Evolutionary conservation across 192 early-diverging fungal species (phyloP), one percentile per base, ranked within the genome.

Genomic region (Funneliformis geosporum): DNA sequence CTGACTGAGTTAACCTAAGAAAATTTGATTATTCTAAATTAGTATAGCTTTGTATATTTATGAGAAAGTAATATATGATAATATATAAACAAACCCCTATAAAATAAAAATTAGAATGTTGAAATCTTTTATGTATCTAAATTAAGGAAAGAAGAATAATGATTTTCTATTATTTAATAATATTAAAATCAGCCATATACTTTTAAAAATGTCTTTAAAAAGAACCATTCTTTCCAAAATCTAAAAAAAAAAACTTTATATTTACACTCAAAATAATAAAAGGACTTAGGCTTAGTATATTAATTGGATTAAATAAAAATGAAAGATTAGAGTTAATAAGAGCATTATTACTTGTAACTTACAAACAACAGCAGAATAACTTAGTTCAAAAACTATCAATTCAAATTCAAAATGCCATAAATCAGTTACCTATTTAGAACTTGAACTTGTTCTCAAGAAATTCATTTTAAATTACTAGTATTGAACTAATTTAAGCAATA

Each of bases 391-490:
- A 42, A 10, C 28, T 69, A 12, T 43, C 1, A 69, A 12, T 21
- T 11, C 38, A 39, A 38, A 69, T 69, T 39, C 33, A 33, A 33
- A 33, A 33, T 33, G 33, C 2, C 2, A 33, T 33, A 33, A 33
- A 33, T 33, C 33, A 33, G 23, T 23, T 69, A 33, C 2, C 14
- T 39, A 69, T 76, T 11, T 12, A 11, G 8, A 59, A 33, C 39
- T 64, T 76, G 75, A 76, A 5, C 27, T 62, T 33, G n/a, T 33
- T 21, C n/a, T 76, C 1, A 76, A 60, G 27, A 39, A 76, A 64
- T 76, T 76, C 64, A 39, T 76, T 40, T 64, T 76, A 50, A 76
- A 40, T 1, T 64, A 38, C 8, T 9, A 76, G 55, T 5, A 76
- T 60, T n/a, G 44, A 64, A 64, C 21, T 1, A 11, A 9, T 3